phyloP scores from a whole-genome alignment of 805 yeast genomes.

The Huiozyma naganishii region DNA sequence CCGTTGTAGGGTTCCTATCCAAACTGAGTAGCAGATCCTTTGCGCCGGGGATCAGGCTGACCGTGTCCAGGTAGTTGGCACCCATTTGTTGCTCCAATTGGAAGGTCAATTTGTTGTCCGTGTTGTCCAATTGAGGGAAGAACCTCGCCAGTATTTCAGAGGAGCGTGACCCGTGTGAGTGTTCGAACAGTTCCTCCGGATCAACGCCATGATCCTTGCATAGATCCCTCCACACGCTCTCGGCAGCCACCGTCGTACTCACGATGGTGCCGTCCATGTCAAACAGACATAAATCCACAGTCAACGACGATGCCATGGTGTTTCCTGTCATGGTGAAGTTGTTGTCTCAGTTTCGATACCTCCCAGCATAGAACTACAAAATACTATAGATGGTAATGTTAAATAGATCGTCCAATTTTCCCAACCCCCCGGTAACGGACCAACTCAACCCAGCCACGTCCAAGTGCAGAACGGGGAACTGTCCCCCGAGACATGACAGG shows the following conservation, averaged over 20 bases:
- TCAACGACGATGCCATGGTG: background rate
- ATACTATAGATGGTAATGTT: too few species aligned
- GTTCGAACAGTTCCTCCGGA: slow-evolving; percentile 51
- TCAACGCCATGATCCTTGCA: slow-evolving; percentile 46
- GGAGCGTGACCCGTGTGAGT: slow-evolving; percentile 69
- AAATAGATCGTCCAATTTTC: too few species aligned
- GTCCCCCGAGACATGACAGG: too few species aligned
- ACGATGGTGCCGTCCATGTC: slow-evolving; percentile 80
- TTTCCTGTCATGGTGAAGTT: too few species aligned
- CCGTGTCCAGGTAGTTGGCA: slow-evolving; percentile 51
- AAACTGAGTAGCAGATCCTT: slow-evolving; percentile 42
- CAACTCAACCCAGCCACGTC: too few species aligned
- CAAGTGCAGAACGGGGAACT: too few species aligned
- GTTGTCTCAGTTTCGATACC: too few species aligned
- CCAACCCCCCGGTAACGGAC: too few species aligned
- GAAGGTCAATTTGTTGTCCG: slow-evolving; percentile 38
- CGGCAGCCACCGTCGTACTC: slow-evolving; percentile 65
- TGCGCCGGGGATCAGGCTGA: slow-evolving; percentile 63
- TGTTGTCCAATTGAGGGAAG: slow-evolving; percentile 58
- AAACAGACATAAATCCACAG: slow-evolving; percentile 33
- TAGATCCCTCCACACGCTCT: slow-evolving; percentile 60
- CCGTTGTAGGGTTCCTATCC: slow-evolving; percentile 26
- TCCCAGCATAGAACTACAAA: too few species aligned
- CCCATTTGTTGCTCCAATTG: slow-evolving; percentile 55
- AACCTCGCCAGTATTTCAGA: slow-evolving; percentile 54